Evolutionary conservation across 2,329 filamentous ascomycete genomes (phyloP), one percentile per base, ranked within the genome.

Genomic region (Hypoxylon sp.): DNA sequence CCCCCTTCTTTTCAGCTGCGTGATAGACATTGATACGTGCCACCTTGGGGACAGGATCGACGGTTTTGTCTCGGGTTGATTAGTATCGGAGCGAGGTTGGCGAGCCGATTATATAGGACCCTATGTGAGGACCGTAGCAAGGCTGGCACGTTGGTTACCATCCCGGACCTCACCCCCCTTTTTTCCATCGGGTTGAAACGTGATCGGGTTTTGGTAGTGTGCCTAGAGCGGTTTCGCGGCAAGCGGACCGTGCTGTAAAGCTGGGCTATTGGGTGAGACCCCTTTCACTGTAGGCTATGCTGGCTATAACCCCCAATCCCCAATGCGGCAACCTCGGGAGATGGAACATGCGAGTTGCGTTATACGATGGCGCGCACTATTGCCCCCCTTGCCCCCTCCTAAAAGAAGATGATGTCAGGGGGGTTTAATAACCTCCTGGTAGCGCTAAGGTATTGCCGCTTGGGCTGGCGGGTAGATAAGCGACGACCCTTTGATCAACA

Each of bases 401-500:
- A 30, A 49, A 50, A 17, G 60, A 19, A 55, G n/a, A 60, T 64
- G 60, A 66, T 67, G 54, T 61, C 60, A 64, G 41, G 60, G 59
- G 26, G 17, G 37, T n/a, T 20, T 19, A 10, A 20, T 8, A 26
- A 7, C 7, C n/a, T n/a, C n/a, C n/a, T n/a, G n/a, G n/a, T n/a
- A n/a, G n/a, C n/a, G 34, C 34, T 39, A n/a, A n/a, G 11, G 10
- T 19, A 20, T 41, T 41, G 37, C 37, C 37, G 37, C 37, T 11
- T 41, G n/a, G 37, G 37, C 37, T 41, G 37, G 37, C 37, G 37
- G 17, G 37, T 41, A 41, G 37, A 41, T 41, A 41, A 41, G 37
- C 37, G 17, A 17, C 37, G 17, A 17, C 37, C 10, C 26, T 58
- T 10, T 6, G 17, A 41, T 20, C 15, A 20, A 15, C 43, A 6